phyloP scores from a whole-genome alignment of 352 stramenopile genomes.

The Thalassiosira hispida region DNA sequence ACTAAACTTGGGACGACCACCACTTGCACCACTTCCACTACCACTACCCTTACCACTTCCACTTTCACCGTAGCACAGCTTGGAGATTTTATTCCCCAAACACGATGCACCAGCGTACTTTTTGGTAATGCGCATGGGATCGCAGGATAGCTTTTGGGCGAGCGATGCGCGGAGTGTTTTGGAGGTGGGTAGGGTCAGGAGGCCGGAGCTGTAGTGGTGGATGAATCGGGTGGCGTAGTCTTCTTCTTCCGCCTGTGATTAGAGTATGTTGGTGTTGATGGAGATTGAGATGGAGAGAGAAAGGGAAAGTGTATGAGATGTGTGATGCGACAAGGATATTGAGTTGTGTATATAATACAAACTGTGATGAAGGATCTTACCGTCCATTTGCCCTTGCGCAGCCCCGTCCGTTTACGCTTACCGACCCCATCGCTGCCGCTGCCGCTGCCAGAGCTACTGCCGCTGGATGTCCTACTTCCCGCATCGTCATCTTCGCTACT shows the following conservation, averaged over 20 bases:
- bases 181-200: slow-evolving; percentile 88
- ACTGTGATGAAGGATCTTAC: slow-evolving; percentile 47
- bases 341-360: slow-evolving; percentile 1
- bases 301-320: slow-evolving; percentile 3
- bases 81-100: slow-evolving; percentile 83
- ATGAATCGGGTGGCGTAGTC: slow-evolving; percentile 88
- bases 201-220: slow-evolving; percentile 87
- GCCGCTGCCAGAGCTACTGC: slow-evolving; percentile 4
- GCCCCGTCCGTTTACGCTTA: slow-evolving; percentile 21
- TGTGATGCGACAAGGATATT: too few species aligned
- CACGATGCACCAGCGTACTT: slow-evolving; percentile 89
- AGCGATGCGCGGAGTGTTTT: slow-evolving; percentile 89
- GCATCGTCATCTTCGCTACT: slow-evolving; percentile 23
- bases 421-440: background rate
- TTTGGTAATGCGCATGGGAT: slow-evolving; percentile 94
- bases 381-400: slow-evolving; percentile 83
- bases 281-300: background rate
- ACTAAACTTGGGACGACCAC: slow-evolving; percentile 37
- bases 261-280: background rate
- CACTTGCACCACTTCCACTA: too few species aligned
- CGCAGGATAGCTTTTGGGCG: slow-evolving; percentile 90
- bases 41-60: too few species aligned
- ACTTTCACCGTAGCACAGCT: too few species aligned
- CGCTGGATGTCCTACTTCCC: slow-evolving; percentile 12
- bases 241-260: slow-evolving; percentile 82